These are phyloP conservation scores for Cardamine occulta DNA, from an alignment of 345 rosid species.

Conservation along the genomic window DNA sequence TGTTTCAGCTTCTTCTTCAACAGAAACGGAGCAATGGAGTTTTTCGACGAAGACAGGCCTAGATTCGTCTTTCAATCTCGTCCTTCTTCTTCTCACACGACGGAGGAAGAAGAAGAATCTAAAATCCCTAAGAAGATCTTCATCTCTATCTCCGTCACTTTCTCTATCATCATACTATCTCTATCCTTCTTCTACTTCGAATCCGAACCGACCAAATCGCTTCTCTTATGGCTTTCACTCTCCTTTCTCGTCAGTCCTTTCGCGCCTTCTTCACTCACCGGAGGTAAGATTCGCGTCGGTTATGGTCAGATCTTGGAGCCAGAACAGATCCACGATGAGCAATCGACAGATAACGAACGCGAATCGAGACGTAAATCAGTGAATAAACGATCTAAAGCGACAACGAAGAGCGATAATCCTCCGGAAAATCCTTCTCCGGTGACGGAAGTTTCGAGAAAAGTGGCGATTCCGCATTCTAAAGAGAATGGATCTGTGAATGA, in stretches of 20 bases:
- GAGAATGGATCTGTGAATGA: slow-evolving; percentile 44
- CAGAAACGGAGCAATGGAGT: slow-evolving; percentile 62
- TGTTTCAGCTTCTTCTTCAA: slow-evolving; percentile 21
- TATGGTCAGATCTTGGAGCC: slow-evolving; percentile 61
- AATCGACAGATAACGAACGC: slow-evolving; percentile 43
- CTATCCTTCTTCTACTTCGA: slow-evolving; percentile 67
- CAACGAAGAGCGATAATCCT: slow-evolving; percentile 43
- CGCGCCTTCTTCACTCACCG: slow-evolving; percentile 73
- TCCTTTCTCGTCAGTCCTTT: slow-evolving; percentile 76
- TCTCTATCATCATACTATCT: slow-evolving; percentile 52
- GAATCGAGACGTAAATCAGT: slow-evolving; percentile 52
- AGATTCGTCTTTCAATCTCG: slow-evolving; percentile 76
- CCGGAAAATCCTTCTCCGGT: slow-evolving; percentile 15
- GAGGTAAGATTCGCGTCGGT: slow-evolving; percentile 82
- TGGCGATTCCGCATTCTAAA: slow-evolving; percentile 23
- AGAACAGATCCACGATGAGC: slow-evolving; percentile 46
- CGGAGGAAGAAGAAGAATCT: slow-evolving; percentile 22
- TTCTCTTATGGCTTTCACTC: slow-evolving; percentile 70
- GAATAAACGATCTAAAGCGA: slow-evolving; percentile 57
- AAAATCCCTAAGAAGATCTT: slow-evolving; percentile 41
- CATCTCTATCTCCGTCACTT: slow-evolving; percentile 41
- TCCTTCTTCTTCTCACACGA: slow-evolving; percentile 42
- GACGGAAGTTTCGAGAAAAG: slow-evolving; percentile 43
- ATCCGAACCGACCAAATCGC: slow-evolving; percentile 66
- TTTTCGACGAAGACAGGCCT: slow-evolving; percentile 85